phyloP scores from a whole-genome alignment of 225 moss, liverwort and hornwort genomes.

The Polytrichum formosum region DNA sequence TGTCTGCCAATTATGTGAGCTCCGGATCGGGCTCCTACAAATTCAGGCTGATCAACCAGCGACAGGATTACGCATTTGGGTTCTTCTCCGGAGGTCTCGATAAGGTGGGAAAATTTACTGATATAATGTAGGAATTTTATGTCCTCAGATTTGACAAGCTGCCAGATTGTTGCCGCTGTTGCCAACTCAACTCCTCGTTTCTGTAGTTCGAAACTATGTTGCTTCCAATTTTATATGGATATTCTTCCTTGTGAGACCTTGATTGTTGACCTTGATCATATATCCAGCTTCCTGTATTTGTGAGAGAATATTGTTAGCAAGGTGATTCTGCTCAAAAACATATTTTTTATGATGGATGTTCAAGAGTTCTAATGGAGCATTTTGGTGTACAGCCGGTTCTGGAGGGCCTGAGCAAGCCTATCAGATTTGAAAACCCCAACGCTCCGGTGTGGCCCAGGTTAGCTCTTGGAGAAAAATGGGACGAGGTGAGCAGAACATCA shows the following conservation, averaged over 20 bases:
- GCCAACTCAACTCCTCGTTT: background rate
- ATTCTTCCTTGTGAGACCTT: no score
- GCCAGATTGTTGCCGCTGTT: background rate
- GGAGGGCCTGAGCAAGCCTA: conserved; percentile 44
- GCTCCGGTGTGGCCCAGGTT: conserved; percentile 57
- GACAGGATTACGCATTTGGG: conserved; percentile 24
- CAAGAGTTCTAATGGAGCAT: background rate
- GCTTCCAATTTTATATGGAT: no score
- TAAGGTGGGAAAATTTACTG: conserved; percentile 8
- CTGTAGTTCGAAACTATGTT: no score
- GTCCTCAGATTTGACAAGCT: no score
- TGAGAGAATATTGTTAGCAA: background rate
- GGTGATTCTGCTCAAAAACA: background rate
- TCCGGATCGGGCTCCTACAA: conserved; percentile 34
- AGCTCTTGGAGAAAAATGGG: conserved; percentile 53
- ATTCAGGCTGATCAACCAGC: conserved; percentile 44
- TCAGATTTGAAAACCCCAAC: conserved; percentile 49
- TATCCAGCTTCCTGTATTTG: no score
- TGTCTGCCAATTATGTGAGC: conserved; percentile 39
- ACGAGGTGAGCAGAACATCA: conserved; percentile 34
- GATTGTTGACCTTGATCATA: no score
- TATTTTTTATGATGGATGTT: background rate
- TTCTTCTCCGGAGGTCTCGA: conserved; percentile 26
- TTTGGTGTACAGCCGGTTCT: conserved; percentile 54
- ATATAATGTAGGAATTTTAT: no score